Evolutionary conservation across 331 rosid genomes (phyloP).

Genomic region (Spiraea crenata): DNA sequence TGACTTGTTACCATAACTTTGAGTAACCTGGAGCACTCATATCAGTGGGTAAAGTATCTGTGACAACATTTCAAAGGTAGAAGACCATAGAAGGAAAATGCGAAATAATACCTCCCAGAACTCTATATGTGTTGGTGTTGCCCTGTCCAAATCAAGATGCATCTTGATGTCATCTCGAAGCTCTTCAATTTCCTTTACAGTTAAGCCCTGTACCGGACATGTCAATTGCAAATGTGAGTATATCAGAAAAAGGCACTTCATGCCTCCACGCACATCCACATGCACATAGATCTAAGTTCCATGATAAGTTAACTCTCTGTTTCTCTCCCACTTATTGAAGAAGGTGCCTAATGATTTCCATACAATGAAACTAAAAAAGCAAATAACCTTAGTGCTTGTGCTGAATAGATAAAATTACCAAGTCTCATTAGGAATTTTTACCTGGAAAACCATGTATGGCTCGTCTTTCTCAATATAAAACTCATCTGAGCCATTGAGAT

Average conservation of each 20-base stretch:
- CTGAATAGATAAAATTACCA: not conserved
- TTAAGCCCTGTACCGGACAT: constrained; percentile 69
- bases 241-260: too few relatives aligned
- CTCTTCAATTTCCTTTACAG: constrained; percentile 91
- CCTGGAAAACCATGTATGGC: constrained; percentile 96
- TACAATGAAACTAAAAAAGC: not conserved
- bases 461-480: constrained; percentile 84
- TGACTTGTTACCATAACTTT: not conserved
- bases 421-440: constrained; percentile 24
- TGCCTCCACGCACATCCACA: not conserved
- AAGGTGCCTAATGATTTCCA: not conserved
- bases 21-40: not conserved
- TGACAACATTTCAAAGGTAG: not conserved
- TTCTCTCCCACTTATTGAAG: constrained; percentile 2
- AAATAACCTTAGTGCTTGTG: not conserved
- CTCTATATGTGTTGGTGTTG: constrained; percentile 82
- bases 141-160: constrained; percentile 97
- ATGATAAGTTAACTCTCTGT: not conserved
- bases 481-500: constrained; percentile 80
- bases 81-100: constrained; percentile 12
- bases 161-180: constrained; percentile 96
- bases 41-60: not conserved
- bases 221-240: constrained; percentile 25
- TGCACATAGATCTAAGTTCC: not conserved
- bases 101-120: constrained; percentile 80